Evolutionary conservation across 352 stramenopile species (phyloP), one percentile per base, ranked within the genome.

Genomic region (Globisporangium camurandrum): DNA sequence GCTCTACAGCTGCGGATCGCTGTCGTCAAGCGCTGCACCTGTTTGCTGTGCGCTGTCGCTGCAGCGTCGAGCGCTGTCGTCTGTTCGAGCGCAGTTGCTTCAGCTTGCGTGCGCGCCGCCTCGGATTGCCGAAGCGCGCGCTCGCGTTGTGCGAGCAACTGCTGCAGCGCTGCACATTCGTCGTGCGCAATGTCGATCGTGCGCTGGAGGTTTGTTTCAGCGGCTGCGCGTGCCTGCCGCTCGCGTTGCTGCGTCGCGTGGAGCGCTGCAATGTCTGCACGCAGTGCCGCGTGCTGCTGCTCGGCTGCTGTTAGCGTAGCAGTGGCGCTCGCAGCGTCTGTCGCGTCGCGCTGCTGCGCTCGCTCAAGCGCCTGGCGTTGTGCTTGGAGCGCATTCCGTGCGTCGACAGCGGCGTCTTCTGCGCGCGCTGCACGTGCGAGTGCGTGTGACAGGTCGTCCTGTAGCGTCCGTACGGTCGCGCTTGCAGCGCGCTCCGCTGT

Each of bases 1-100:
- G 16, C 67, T 62, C 39, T 84, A 70, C 4, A 85, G 49, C 11
- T 74, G 56, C n/a, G n/a, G 8, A 12, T 34, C 30, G 30, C 30
- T 34, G 8, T 34, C 30, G 30, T n/a, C n/a, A 34, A 12, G 8
- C 30, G 30, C 30, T 34, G 30, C 30, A 34, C 30, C 1, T 34
- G 8, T 16, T 16, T 12, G 14, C 3, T 34, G 30, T 7, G 30
- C 14, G 30, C 30, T 16, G 30, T 12, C 30, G 30, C 9, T 12
- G 30, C 30, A 12, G 9, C 8, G 8, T 34, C 30, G 30, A 34
- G 30, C 14, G 30, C 30, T 12, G 14, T 34, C n/a, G n/a, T n/a
- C n/a, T n/a, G n/a, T n/a, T n/a, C n/a, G n/a, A n/a, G 30, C 30
- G 30, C 1, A 8, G 30, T 34, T 34, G 30, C 30, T 34, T 12